These are phyloP conservation scores for Globisporangium nodosum DNA, from an alignment of 352 stramenopile species.

Conservation along the genomic window DNA sequence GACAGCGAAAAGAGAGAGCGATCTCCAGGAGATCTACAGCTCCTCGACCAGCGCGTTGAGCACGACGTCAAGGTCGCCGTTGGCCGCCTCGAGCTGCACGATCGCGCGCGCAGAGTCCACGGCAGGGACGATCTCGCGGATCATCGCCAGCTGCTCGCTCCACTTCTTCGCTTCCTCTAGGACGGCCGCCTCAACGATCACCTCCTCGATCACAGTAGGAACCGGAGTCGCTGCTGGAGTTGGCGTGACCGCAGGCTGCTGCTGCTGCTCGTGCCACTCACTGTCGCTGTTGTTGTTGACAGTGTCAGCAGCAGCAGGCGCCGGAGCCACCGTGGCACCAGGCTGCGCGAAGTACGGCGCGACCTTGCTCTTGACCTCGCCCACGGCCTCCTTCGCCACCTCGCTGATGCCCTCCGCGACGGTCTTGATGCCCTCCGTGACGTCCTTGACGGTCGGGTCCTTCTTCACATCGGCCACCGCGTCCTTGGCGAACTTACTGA, in stretches of 20 bases:
- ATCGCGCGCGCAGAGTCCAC: constrained; percentile 42
- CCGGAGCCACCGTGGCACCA: constrained; percentile 9
- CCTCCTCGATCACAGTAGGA: constrained; percentile 18
- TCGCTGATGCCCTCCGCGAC: constrained; percentile 6
- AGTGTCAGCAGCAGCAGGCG: background rate
- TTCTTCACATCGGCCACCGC: constrained; percentile 7
- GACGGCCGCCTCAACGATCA: constrained; percentile 22
- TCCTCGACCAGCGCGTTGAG: constrained; percentile 73
- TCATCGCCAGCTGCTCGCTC: constrained; percentile 51
- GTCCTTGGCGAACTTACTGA: constrained; percentile 12
- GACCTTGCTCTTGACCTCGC: constrained; percentile 32
- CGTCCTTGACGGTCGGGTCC: constrained; percentile 6
- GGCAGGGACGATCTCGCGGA: constrained; percentile 67
- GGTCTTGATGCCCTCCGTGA: constrained; percentile 8
- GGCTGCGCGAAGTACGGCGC: constrained; percentile 7
- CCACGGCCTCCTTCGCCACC: constrained; percentile 10
- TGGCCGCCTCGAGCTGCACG: constrained; percentile 65
- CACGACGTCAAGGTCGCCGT: constrained; percentile 72
- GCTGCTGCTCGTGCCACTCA: constrained; percentile 29
- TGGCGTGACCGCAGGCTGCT: background rate
- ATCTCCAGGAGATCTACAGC: constrained; percentile 25
- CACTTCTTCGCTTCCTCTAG: constrained; percentile 73
- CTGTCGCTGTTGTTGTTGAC: constrained; percentile 32
- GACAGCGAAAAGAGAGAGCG: background rate
- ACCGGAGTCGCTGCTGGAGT: background rate